Percentiles rank a stretch among this genome's conserved stretches.
phyloP scores from a whole-genome alignment of 108 stramenopile species.

The Cyclotella atomus region DNA sequence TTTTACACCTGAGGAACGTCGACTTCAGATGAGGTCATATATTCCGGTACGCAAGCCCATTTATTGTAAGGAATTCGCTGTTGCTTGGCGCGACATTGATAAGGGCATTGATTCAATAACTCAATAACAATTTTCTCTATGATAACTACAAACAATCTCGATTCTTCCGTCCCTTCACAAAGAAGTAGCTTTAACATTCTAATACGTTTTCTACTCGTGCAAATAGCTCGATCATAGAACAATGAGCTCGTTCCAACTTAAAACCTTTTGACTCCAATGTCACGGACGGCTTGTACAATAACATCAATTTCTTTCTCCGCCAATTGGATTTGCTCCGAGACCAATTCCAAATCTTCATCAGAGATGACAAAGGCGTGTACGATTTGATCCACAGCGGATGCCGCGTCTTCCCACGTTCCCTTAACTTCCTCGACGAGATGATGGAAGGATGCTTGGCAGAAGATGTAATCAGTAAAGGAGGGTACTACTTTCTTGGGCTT shows the following conservation, averaged over 20 bases:
- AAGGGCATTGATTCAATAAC: constrained; percentile 52
- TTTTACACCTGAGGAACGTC: constrained; percentile 42
- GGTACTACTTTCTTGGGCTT: constrained; percentile 1
- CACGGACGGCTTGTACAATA: background rate
- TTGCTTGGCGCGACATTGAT: constrained; percentile 89
- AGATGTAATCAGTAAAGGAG: constrained; percentile 5
- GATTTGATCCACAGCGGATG: background rate
- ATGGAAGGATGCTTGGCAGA: constrained; percentile 6
- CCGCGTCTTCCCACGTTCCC: constrained; percentile 3
- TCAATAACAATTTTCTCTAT: background rate
- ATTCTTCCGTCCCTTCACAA: background rate
- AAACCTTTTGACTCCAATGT: background rate
- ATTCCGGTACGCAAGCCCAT: constrained; percentile 54
- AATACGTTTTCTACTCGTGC: no score
- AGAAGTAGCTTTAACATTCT: no score
- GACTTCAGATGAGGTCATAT: constrained; percentile 48
- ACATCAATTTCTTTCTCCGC: constrained; percentile 2
- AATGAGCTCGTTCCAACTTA: no score
- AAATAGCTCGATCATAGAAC: no score
- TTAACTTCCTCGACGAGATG: constrained; percentile 3
- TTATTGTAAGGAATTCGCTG: constrained; percentile 72
- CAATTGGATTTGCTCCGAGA: background rate
- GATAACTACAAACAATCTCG: background rate
- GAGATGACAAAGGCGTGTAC: background rate
- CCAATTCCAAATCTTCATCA: background rate